Conservation (phyloP, 805 yeast species). For the Spathaspora arborariae region DNA sequence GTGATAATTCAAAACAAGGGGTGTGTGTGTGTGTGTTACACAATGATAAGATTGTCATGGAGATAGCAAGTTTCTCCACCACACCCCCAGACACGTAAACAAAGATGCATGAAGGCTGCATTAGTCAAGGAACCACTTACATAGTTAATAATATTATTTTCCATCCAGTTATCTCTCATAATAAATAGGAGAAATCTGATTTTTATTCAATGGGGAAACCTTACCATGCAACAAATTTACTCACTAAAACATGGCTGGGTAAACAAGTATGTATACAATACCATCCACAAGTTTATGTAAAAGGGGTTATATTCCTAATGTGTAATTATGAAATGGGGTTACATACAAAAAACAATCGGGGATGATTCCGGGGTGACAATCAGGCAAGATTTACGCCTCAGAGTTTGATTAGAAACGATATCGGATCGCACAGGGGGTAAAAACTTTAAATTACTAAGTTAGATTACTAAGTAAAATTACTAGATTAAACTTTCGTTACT, state of each 20-base stretch:
- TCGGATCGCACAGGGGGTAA: too few relatives aligned
- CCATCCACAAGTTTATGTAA: too few relatives aligned
- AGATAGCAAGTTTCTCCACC: not conserved
- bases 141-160: not conserved
- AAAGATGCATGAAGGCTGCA: not conserved
- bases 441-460: too few relatives aligned
- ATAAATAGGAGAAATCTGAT: not conserved
- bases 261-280: too few relatives aligned
- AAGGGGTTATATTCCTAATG: not conserved
- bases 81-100: not conserved
- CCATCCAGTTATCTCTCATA: not conserved
- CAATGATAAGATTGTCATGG: not conserved
- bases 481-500: too few relatives aligned
- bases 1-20: not conserved
- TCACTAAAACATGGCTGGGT: not conserved
- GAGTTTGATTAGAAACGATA: too few relatives aligned
- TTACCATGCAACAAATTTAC: not conserved
- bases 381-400: too few relatives aligned
- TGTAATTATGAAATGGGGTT: too few relatives aligned
- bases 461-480: too few relatives aligned
- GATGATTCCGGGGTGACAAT: too few relatives aligned
- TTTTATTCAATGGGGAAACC: not conserved
- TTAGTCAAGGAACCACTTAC: not conserved
- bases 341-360: too few relatives aligned
- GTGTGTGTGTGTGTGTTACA: too few relatives aligned